phyloP scores from a whole-genome alignment of 2,329 filamentous ascomycete species.

The Proliferodiscus dingleyae region DNA sequence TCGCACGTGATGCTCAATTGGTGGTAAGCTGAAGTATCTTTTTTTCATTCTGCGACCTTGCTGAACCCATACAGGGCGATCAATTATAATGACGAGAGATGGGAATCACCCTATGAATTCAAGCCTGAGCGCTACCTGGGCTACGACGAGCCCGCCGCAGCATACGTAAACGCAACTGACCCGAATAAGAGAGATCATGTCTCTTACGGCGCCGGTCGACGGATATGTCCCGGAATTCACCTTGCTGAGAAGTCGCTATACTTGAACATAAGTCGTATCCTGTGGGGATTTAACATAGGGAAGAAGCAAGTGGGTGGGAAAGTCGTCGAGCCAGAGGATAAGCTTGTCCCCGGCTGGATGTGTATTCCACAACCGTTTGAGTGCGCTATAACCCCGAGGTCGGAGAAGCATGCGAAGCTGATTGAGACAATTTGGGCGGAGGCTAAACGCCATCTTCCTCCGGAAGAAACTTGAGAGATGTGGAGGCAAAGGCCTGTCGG shows the following conservation, averaged over 20 bases:
- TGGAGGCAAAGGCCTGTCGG: no score
- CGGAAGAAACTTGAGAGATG: background rate
- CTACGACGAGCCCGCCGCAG: slow-evolving; percentile 7
- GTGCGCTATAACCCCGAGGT: slow-evolving; percentile 27
- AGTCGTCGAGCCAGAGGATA: slow-evolving; percentile 6
- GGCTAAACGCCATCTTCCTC: background rate
- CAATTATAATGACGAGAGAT: slow-evolving; percentile 33
- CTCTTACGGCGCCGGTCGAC: slow-evolving; percentile 30
- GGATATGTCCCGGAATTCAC: slow-evolving; percentile 32
- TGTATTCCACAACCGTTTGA: slow-evolving; percentile 30
- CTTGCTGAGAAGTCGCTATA: slow-evolving; percentile 32
- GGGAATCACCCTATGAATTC: slow-evolving; percentile 39
- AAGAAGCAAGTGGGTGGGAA: slow-evolving; percentile 18
- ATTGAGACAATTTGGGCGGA: slow-evolving; percentile 18
- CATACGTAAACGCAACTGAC: slow-evolving; percentile 24
- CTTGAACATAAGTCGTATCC: slow-evolving; percentile 26
- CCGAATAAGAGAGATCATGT: slow-evolving; percentile 27
- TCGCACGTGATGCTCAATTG: slow-evolving; percentile 35
- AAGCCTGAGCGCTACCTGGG: slow-evolving; percentile 36
- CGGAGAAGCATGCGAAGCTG: slow-evolving; percentile 28
- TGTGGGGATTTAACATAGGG: slow-evolving; percentile 32
- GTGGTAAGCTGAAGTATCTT: slow-evolving; percentile 22
- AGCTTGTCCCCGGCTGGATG: slow-evolving; percentile 32
- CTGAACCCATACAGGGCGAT: slow-evolving; percentile 30
- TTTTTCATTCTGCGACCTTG: background rate